Conservation (phyloP, 2,329 filamentous ascomycete species). For the Blumeriella jaapii region DNA sequence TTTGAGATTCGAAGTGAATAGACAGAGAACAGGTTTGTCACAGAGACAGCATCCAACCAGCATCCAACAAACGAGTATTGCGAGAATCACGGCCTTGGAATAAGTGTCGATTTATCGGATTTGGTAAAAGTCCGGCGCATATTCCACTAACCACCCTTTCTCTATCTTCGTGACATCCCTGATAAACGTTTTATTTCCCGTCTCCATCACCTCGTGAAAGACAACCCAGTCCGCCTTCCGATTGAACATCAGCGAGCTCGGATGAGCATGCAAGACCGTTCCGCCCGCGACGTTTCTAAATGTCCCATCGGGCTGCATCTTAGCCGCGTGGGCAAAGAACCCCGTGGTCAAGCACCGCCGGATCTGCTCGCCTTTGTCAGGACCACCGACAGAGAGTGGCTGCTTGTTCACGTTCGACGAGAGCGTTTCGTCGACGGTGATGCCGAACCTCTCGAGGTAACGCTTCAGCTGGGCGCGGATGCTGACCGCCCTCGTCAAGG, state of each 20-base stretch:
- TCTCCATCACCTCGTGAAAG: conserved; percentile 89
- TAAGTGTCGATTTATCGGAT: conserved; percentile 27
- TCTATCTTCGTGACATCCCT: conserved; percentile 88
- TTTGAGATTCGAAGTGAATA: too few species aligned
- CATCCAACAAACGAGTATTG: too few species aligned
- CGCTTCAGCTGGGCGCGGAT: conserved; percentile 78
- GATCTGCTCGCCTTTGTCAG: conserved; percentile 58
- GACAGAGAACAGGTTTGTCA: too few species aligned
- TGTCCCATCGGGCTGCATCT: conserved; percentile 86
- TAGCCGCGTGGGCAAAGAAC: conserved; percentile 86
- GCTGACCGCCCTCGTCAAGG: conserved; percentile 69
- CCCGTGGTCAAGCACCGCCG: conserved; percentile 76
- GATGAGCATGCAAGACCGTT: conserved; percentile 73
- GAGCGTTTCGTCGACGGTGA: conserved; percentile 55
- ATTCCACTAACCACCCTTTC: conserved; percentile 83
- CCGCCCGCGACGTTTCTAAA: conserved; percentile 78
- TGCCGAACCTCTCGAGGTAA: conserved; percentile 75
- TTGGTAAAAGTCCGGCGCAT: conserved; percentile 73
- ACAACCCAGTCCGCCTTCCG: conserved; percentile 94
- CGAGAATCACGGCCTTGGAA: too few species aligned
- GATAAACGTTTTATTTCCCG: conserved; percentile 77
- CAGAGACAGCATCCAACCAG: too few species aligned
- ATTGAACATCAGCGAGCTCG: conserved; percentile 90
- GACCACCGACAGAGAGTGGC: conserved; percentile 30
- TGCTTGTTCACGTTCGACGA: conserved; percentile 26